Base-by-base conservation (phyloP, 352 stramenopile species). In the Pythium aphanidermatum region DNA sequence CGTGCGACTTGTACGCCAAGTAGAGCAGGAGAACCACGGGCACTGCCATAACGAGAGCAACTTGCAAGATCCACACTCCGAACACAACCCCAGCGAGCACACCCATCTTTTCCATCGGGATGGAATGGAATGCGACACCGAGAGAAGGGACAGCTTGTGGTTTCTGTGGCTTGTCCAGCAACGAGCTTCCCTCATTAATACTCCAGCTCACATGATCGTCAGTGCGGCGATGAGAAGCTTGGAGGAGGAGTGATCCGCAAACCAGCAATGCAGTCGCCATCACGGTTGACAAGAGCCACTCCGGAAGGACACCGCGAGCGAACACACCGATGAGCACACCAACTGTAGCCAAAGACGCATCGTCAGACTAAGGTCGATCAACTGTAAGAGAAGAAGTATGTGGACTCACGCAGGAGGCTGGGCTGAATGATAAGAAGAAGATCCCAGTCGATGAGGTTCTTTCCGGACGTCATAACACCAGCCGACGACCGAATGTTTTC, bases 1-100 rank as follows among this genome's bases (percentile, higher is more conserved):
- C 43, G 51, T 54, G 36, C 25, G 51, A 40, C 51, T 60, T 60
- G 51, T 54, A 60, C 1, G 43, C 51, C 24, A 60, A 26, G 51
- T 60, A 60, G 5, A 48, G 17, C 13, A 60, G 51, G 29, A 60
- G 38, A 35, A 60, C 37, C 5, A 60, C 14, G 3, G 51, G 51
- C 17, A 60, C 51, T 20, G 36, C 42, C 29, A 60, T 44, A 5
- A 42, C 51, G 19, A 60, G 30, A 11, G 51, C 51, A 14, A 37
- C 42, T 28, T 60, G 51, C 16, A 60, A 38, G 11, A 60, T 41
- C 11, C 33, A 36, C 3, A 60, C 44, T 0, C 16, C 43, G 33
- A 60, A 45, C 20, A 60, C 44, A 14, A 60, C 51, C 12, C 43
- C 37, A n/a, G 53, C 27, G 8, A 60, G 51, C 36, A 52, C 51